phyloP scores from a whole-genome alignment of 345 rosid species.

The Arabidopsis arenosa region DNA sequence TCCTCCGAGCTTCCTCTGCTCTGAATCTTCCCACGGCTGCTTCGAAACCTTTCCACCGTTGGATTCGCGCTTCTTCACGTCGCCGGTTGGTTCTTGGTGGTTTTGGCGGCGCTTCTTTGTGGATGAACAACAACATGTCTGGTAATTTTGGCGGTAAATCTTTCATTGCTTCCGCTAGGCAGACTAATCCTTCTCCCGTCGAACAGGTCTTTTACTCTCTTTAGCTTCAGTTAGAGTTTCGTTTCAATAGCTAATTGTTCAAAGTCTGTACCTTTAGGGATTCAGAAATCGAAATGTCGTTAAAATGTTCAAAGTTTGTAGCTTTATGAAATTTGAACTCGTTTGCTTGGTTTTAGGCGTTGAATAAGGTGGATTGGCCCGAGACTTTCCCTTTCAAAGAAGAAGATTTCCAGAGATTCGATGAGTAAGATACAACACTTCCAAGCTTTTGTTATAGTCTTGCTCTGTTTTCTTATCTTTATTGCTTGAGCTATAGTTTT shows the following conservation, averaged over 20 bases:
- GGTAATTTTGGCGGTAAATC: conserved; percentile 49
- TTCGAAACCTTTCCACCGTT: conserved; percentile 33
- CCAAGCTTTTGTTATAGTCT: conserved; percentile 2
- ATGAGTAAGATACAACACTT: conserved; percentile 58
- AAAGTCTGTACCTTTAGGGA: conserved; percentile 17
- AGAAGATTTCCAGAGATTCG: conserved; percentile 88
- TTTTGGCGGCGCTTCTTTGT: conserved; percentile 57
- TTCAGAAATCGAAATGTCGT: not conserved
- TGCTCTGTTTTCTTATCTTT: conserved; percentile 25
- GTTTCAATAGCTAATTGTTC: conserved; percentile 1
- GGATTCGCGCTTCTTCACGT: conserved; percentile 48
- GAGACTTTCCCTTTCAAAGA: conserved; percentile 86
- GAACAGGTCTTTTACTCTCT: conserved; percentile 65
- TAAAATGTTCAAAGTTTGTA: not conserved
- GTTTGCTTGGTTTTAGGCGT: conserved; percentile 48
- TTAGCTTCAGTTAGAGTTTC: not conserved
- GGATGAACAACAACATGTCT: conserved; percentile 60
- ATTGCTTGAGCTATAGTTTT: not conserved
- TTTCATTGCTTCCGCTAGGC: conserved; percentile 80
- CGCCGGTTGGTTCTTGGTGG: conserved; percentile 66
- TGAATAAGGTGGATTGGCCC: conserved; percentile 86
- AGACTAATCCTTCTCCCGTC: conserved; percentile 55
- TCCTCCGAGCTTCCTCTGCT: conserved; percentile 39
- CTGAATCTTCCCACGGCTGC: conserved; percentile 35
- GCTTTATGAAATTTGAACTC: not conserved